Evolutionary conservation across 2,329 filamentous ascomycete species (phyloP).

Genomic region (Meredithiella fracta): DNA sequence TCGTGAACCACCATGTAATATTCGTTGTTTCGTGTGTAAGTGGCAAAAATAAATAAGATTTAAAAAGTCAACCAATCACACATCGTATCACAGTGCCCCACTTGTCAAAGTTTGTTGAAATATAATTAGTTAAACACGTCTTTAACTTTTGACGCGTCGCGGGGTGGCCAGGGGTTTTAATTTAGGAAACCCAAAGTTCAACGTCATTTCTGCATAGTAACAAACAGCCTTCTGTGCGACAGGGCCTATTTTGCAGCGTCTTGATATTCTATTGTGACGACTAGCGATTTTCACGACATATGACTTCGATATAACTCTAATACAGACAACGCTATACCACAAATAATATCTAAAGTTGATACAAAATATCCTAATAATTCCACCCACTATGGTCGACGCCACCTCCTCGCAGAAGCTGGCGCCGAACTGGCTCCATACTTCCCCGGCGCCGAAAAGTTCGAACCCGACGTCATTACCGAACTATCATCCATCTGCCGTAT

Average conservation of each 20-base stretch:
- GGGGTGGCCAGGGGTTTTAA: not conserved
- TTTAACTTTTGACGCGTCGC: constrained; percentile 11
- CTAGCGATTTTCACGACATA: no score
- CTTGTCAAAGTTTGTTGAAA: not conserved
- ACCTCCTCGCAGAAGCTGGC: not conserved
- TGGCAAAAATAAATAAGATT: constrained; percentile 3
- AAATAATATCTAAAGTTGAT: no score
- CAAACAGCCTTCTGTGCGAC: not conserved
- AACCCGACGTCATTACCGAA: constrained; percentile 64
- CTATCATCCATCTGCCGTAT: constrained; percentile 74
- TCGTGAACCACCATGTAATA: no score
- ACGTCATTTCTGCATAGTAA: not conserved
- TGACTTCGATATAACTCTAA: no score
- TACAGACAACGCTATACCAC: no score
- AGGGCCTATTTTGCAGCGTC: not conserved
- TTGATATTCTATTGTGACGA: no score
- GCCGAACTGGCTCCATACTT: constrained; percentile 34
- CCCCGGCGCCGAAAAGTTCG: constrained; percentile 41
- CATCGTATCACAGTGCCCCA: not conserved
- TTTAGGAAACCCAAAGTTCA: not conserved
- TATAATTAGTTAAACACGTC: constrained; percentile 11
- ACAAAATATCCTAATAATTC: no score
- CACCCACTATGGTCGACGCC: not conserved
- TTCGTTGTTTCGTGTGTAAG: not conserved
- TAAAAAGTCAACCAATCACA: constrained; percentile 2